A percentile compares a stretch with the other conserved stretches of the same genome.
Evolutionary conservation across 2,329 filamentous ascomycete genomes (phyloP).

Genomic region (Diplocarpon mali): DNA sequence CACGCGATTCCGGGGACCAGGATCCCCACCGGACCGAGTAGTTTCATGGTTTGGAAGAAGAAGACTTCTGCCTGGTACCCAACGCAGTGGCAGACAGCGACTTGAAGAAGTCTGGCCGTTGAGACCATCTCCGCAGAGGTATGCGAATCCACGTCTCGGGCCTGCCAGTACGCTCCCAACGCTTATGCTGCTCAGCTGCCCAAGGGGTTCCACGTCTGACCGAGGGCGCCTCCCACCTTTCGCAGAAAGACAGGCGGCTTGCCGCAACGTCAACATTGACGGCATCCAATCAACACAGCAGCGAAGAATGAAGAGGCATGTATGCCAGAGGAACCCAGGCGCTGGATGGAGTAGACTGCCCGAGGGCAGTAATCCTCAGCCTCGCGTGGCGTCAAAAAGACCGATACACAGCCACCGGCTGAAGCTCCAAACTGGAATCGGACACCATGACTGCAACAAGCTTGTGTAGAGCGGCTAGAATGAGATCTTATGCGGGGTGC

Average conservation of each 20-base stretch:
- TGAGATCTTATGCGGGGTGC: constrained; percentile 3
- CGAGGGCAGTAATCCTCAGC: not conserved
- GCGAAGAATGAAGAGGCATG: not conserved
- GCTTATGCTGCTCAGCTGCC: constrained; percentile 11
- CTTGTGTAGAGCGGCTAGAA: not conserved
- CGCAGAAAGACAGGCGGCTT: not conserved
- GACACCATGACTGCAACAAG: not conserved
- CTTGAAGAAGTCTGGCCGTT: constrained; percentile 3
- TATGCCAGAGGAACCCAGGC: too few relatives aligned
- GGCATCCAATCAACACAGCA: constrained; percentile 2
- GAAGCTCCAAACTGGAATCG: constrained; percentile 3
- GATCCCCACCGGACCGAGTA: constrained; percentile 3
- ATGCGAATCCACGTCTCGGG: constrained; percentile 2
- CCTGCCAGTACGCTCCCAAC: constrained; percentile 2
- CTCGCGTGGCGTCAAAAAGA: constrained; percentile 2
- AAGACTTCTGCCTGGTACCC: constrained; percentile 4
- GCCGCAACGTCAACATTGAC: not conserved
- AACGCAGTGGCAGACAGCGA: constrained; percentile 2
- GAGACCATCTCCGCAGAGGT: constrained; percentile 1
- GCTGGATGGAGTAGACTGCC: too few relatives aligned
- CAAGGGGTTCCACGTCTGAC: constrained; percentile 1
- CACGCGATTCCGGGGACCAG: constrained; percentile 7
- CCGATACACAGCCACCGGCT: constrained; percentile 4
- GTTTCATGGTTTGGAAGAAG: constrained; percentile 2
- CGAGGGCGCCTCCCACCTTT: not conserved